Percentiles rank a stretch among this genome's conserved stretches.
Evolutionary conservation across 176 grass and related monocot genomes (phyloP).

Genomic region (Hsuehochloa calcarea): DNA sequence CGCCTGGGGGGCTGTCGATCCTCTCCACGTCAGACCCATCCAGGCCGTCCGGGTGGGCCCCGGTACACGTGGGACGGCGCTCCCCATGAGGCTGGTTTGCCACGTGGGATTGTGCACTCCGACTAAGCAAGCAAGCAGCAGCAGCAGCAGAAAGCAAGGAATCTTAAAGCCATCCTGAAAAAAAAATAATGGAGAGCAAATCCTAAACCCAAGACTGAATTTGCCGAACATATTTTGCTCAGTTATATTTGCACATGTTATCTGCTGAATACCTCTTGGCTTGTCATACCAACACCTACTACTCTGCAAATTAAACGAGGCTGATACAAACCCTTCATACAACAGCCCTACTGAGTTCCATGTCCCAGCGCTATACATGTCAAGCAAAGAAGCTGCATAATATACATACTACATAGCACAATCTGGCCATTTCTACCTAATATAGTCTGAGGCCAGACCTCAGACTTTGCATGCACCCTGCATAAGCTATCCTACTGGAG

Average conservation of each 20-base stretch:
- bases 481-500: conserved; percentile 31
- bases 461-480: neutral
- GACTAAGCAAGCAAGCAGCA: neutral
- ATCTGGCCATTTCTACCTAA: conserved; percentile 18
- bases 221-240: neutral
- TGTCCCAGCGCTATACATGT: neutral
- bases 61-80: conserved; percentile 32
- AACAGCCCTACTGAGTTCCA: neutral
- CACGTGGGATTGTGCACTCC: neutral
- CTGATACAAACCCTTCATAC: neutral
- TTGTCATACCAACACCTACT: neutral
- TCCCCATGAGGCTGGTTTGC: neutral
- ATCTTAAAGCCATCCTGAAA: neutral
- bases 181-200: neutral
- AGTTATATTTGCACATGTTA: neutral
- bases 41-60: conserved; percentile 20
- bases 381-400: conserved; percentile 11
- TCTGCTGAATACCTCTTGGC: neutral
- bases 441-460: neutral
- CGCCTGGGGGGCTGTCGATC: neutral
- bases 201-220: neutral
- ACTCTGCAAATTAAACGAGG: neutral
- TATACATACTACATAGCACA: conserved; percentile 18
- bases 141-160: neutral
- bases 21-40: conserved; percentile 37